These are phyloP conservation scores for Zea mays DNA, from an alignment of 176 grass and related monocot genomes.

Conservation along the genomic window DNA sequence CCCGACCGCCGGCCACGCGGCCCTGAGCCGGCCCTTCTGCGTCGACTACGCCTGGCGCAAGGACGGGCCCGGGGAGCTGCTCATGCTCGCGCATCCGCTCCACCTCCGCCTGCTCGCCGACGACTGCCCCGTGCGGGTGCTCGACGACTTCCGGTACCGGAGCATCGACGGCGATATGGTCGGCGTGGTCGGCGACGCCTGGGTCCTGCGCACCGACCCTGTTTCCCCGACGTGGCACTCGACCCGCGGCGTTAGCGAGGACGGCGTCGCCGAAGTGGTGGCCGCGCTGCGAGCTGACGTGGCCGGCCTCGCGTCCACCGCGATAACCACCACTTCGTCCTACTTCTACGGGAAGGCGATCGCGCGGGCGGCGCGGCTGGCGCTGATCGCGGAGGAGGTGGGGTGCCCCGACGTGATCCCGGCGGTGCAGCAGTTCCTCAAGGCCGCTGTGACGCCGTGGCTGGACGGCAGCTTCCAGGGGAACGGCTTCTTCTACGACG, in stretches of 20 bases:
- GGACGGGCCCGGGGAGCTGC: slow-evolving; percentile 66
- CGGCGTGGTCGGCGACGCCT: slow-evolving; percentile 74
- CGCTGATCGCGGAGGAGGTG: slow-evolving; percentile 81
- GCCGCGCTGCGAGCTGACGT: slow-evolving; percentile 68
- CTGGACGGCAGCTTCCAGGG: slow-evolving; percentile 76
- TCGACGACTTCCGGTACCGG: slow-evolving; percentile 72
- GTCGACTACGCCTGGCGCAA: slow-evolving; percentile 84
- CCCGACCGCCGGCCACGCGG: slow-evolving; percentile 66
- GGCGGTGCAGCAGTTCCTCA: slow-evolving; percentile 56
- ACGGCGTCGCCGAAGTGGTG: slow-evolving; percentile 58
- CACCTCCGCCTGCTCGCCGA: slow-evolving; percentile 72
- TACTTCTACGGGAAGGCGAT: slow-evolving; percentile 95
- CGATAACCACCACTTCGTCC: slow-evolving; percentile 72
- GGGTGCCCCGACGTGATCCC: slow-evolving; percentile 70
- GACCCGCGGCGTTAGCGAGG: slow-evolving; percentile 57
- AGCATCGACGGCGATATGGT: slow-evolving; percentile 97
- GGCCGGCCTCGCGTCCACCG: slow-evolving; percentile 39
- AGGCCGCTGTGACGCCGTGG: slow-evolving; percentile 69
- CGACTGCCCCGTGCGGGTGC: slow-evolving; percentile 37
- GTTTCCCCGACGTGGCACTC: slow-evolving; percentile 77
- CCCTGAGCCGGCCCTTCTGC: slow-evolving; percentile 57
- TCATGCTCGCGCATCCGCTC: slow-evolving; percentile 87
- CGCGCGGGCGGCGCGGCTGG: slow-evolving; percentile 74
- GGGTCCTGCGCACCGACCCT: slow-evolving; percentile 59
- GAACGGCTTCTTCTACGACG: slow-evolving; percentile 76